Conservation (phyloP, 495 filamentous ascomycete genomes). For the Talaromyces thailandensis region DNA sequence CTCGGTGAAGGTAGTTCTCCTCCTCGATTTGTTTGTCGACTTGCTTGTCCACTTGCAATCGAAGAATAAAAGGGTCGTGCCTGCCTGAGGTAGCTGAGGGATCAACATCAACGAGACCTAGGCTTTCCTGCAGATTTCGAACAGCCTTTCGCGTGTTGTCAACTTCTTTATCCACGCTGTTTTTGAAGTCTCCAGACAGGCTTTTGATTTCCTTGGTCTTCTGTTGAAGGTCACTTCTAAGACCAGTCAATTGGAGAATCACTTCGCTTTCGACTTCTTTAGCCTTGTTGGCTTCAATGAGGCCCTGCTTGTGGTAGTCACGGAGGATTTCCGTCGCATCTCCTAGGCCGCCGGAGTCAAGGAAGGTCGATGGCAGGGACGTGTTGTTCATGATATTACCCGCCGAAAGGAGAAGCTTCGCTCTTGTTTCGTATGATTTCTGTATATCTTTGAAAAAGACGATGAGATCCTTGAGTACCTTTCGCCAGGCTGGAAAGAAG, state of each 20-base stretch:
- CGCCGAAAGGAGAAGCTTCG: slow-evolving; percentile 75
- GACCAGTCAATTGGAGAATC: slow-evolving; percentile 72
- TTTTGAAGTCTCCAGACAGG: slow-evolving; percentile 89
- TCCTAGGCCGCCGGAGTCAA: slow-evolving; percentile 69
- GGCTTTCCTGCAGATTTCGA: slow-evolving; percentile 66
- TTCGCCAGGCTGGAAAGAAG: slow-evolving; percentile 69
- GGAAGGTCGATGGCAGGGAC: slow-evolving; percentile 59
- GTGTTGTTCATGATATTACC: slow-evolving; percentile 78
- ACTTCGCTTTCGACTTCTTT: slow-evolving; percentile 86
- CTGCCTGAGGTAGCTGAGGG: slow-evolving; percentile 67
- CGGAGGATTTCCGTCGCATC: slow-evolving; percentile 77
- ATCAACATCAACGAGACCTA: slow-evolving; percentile 70
- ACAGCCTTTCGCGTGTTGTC: slow-evolving; percentile 55
- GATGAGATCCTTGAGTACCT: slow-evolving; percentile 90
- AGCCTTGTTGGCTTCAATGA: slow-evolving; percentile 78
- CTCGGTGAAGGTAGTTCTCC: slow-evolving; percentile 92
- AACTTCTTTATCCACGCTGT: slow-evolving; percentile 51
- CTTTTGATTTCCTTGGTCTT: slow-evolving; percentile 98
- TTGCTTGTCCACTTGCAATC: slow-evolving; percentile 75
- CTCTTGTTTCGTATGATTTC: slow-evolving; percentile 75
- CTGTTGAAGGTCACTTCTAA: slow-evolving; percentile 80
- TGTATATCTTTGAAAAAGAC: slow-evolving; percentile 92
- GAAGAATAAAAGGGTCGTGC: slow-evolving; percentile 82
- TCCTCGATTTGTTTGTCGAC: slow-evolving; percentile 90
- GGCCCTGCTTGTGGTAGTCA: slow-evolving; percentile 73